phyloP scores from a whole-genome alignment of 192 early-diverging fungal genomes.

The Funneliformis mosseae region DNA sequence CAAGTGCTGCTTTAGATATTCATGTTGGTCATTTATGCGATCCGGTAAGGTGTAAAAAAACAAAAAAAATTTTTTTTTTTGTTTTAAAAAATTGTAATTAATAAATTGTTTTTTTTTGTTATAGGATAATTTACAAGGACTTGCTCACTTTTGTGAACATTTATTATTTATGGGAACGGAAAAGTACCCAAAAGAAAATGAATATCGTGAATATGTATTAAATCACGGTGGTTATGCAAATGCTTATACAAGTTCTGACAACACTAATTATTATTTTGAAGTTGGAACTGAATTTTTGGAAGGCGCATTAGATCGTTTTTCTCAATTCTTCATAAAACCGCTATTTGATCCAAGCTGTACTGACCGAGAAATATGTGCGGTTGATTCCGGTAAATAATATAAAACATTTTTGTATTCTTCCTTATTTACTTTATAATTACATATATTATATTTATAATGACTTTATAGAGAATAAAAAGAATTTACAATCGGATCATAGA shows the following conservation, averaged over 20 bases:
- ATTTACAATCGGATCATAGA: constrained; percentile 81
- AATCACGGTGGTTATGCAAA: constrained; percentile 56
- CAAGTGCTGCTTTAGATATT: constrained; percentile 62
- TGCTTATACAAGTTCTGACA: constrained; percentile 49
- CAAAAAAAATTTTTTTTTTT: too few species aligned
- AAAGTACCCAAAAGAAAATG: constrained; percentile 72
- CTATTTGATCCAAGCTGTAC: constrained; percentile 80
- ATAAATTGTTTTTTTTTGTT: neutral
- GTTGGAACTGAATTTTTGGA: constrained; percentile 52
- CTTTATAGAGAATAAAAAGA: constrained; percentile 79
- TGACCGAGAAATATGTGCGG: constrained; percentile 87
- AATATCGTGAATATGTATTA: constrained; percentile 54
- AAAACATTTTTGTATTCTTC: neutral
- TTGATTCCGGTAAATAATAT: constrained; percentile 85
- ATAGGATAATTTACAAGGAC: constrained; percentile 57
- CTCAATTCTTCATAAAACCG: constrained; percentile 90
- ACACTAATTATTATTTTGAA: constrained; percentile 59
- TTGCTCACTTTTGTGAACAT: constrained; percentile 76
- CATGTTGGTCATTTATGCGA: constrained; percentile 63
- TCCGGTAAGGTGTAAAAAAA: constrained; percentile 40
- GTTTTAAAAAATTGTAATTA: too few species aligned
- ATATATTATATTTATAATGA: neutral
- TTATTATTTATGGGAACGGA: constrained; percentile 65
- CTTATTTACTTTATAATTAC: neutral
- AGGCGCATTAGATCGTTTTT: constrained; percentile 58